phyloP scores from a whole-genome alignment of 2,329 filamentous ascomycete genomes.

The Emergomyces orientalis region DNA sequence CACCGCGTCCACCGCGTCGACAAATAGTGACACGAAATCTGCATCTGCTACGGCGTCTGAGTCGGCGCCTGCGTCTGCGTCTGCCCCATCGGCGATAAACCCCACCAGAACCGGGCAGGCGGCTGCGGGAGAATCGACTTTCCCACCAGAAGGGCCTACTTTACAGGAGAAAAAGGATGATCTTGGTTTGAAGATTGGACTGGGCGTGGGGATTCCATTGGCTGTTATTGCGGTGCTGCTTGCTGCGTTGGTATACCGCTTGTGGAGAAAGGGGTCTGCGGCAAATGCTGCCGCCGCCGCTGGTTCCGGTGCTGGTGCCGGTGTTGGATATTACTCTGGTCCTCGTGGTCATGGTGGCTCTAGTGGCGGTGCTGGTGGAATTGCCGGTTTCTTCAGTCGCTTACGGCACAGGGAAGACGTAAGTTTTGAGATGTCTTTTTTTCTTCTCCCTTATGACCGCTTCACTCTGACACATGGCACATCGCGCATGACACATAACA shows the following conservation, averaged over 20 bases:
- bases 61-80: background rate
- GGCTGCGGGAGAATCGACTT: background rate
- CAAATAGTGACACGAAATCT: background rate
- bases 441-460: no score
- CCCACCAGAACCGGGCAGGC: background rate
- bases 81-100: background rate
- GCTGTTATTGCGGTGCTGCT: constrained; percentile 3
- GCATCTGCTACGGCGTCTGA: background rate
- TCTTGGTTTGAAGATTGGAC: constrained; percentile 3
- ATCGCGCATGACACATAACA: no score
- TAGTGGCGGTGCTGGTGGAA: background rate
- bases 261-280: background rate
- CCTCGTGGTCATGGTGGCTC: background rate
- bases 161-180: background rate
- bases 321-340: background rate
- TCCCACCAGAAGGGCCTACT: background rate
- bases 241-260: background rate
- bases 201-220: constrained; percentile 8
- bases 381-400: background rate
- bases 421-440: background rate
- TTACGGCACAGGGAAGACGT: background rate
- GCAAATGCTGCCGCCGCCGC: background rate
- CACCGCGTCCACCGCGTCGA: background rate
- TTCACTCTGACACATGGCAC: no score
- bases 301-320: background rate